Evolutionary conservation across 768 basidiomycete genomes (phyloP), one percentile per base, ranked within the genome.

Genomic region (Tylopilus rubrobrunneus): DNA sequence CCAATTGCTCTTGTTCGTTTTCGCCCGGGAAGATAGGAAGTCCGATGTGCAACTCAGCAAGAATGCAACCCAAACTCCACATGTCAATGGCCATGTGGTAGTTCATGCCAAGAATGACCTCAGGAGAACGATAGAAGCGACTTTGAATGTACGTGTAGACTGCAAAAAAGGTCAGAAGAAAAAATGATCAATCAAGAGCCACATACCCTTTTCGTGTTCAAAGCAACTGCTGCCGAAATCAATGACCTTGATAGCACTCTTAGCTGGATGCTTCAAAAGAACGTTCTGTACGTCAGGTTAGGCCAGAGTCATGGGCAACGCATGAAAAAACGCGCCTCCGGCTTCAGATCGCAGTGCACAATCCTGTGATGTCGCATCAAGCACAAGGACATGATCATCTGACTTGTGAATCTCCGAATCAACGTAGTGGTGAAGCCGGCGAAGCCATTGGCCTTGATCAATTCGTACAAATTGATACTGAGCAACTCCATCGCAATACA

Each of bases 91-190:
- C 94, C 93, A 97, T 98, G 67, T 96, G 92, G 70, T 99, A 99
- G 69, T 94, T 97, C 89, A 96, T 92, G 49, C 97, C 97, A 37
- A 99, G 82, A 52, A 99, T 99, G 62, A 99, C 96, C 73, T 99
- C 97, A 4, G 97, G 97, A 19, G 94, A 97, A n/a, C 97, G 92
- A 74, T 99, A 99, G 77, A 99, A 99, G 40, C 97, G 91, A 74
- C 93, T 96, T 71, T 98, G 97, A 59, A 99, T 98, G 67, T 99
- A 99, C 1, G 97, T 99, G 71, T 98, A 99, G 58, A 99, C 97
- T 99, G 57, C 5, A 25, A 41, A 43, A 55, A 41, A 45, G 34
- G 48, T 62, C 31, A 65, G 44, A 57, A 37, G 44, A 17, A 40
- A 29, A 37, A 33, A 4, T 2, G 41, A 41, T 31, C 31, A 9